Evolutionary conservation across 805 yeast species (phyloP), one percentile per base, ranked within the genome.

Genomic region (Blastobotrys peoriensis): DNA sequence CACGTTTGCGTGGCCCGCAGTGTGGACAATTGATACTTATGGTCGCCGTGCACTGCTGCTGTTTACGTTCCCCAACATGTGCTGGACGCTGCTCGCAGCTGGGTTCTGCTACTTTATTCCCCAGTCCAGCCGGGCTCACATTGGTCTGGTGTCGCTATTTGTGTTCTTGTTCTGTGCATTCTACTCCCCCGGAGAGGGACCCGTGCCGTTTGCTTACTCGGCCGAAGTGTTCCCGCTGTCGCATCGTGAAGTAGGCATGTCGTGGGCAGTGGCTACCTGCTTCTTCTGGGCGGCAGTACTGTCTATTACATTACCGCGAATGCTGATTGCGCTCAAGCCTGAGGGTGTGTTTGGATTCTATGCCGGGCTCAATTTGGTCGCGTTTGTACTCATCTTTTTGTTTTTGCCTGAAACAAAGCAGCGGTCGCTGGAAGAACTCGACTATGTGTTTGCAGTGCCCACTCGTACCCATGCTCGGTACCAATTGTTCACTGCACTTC

Each of bases 341-440:
- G 84, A 80, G 54, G 95, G 95, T 63, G 93, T 91, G 3, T 86
- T 84, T 60, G 88, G 93, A 10, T 86, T 80, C 74, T 86, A 85
- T 58, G 95, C 93, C 1, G 95, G 82, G 10, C 83, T 91, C 89
- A 86, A 86, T 62, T 54, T 85, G 56, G 85, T 83, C 3, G 72
- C 85, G 44, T 79, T 83, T 73, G 69, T 82, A 60, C 67, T 83
- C 47, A 75, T 76, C 15, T 69, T 71, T 47, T 60, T 64, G 28
- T 66, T 64, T 62, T 58, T 68, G 23, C 84, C 88, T 2, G 91
- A 83, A 59, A 83, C 91, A 2, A 78, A 76, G 65, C 78, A 77
- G 35, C 71, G 78, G 49, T 79, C 89, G 0, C 72, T 83, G 56
- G 93, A 84, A 64, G 87, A 83, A 62, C 70, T 83, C 58, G 91